Conservation (phyloP, 2,329 filamentous ascomycete species). For the Cladosporium colombiae region DNA sequence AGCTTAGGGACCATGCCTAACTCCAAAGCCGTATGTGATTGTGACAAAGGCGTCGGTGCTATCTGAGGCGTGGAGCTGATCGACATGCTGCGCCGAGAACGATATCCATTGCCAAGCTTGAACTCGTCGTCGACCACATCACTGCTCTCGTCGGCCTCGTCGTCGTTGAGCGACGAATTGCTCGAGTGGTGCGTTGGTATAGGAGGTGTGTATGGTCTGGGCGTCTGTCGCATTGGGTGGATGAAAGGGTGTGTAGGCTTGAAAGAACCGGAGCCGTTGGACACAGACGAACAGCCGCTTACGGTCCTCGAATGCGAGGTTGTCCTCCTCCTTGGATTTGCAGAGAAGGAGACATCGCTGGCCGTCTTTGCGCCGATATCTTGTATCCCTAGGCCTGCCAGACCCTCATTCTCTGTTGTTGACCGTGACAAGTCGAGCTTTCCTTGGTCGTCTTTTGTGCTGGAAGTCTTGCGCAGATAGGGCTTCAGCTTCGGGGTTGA, state of each 20-base stretch:
- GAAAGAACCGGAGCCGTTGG: conserved; percentile 48
- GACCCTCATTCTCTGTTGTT: conserved; percentile 54
- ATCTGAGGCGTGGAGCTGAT: conserved; percentile 40
- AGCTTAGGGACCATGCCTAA: conserved; percentile 46
- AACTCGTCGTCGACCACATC: conserved; percentile 51
- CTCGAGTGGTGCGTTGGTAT: conserved; percentile 48
- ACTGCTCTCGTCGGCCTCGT: conserved; percentile 42
- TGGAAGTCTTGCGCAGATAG: conserved; percentile 55
- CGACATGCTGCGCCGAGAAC: conserved; percentile 46
- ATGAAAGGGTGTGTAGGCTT: conserved; percentile 54
- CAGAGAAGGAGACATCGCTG: conserved; percentile 46
- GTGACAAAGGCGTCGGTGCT: conserved; percentile 35
- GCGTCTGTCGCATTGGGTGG: conserved; percentile 58
- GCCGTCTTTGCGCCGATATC: conserved; percentile 44
- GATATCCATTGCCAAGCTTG: conserved; percentile 40
- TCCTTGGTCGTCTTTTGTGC: conserved; percentile 48
- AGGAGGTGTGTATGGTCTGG: conserved; percentile 56
- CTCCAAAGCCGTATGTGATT: conserved; percentile 38
- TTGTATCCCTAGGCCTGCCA: conserved; percentile 56
- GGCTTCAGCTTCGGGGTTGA: conserved; percentile 54
- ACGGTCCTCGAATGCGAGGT: conserved; percentile 53
- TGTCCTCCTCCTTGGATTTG: conserved; percentile 40
- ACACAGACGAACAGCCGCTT: conserved; percentile 58
- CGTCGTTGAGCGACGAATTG: conserved; percentile 50
- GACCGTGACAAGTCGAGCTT: conserved; percentile 57